phyloP scores from a whole-genome alignment of 345 rosid genomes.

The Cochlearia excelsa region DNA sequence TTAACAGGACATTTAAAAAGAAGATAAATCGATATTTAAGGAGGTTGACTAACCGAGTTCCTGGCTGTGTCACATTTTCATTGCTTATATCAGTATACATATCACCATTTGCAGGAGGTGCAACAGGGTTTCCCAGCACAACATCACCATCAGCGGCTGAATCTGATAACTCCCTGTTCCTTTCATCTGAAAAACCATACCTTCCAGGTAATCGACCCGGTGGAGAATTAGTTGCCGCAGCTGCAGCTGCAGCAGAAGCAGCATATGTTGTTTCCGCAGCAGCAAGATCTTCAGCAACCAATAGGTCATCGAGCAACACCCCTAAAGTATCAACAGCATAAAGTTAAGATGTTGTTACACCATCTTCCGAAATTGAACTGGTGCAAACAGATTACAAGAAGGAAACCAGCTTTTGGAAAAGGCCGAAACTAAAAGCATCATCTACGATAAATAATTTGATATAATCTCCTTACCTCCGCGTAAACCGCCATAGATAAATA shows the following conservation, averaged over 20 bases:
- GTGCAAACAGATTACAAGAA: not conserved
- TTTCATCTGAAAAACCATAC: conserved; percentile 78
- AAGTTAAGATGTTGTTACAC: conserved; percentile 15
- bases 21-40: conserved; percentile 9
- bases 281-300: conserved; percentile 94
- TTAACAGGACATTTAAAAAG: not conserved
- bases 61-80: conserved; percentile 75
- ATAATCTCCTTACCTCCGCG: conserved; percentile 72
- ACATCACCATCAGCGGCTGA: conserved; percentile 66
- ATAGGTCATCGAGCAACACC: conserved; percentile 93
- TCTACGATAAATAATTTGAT: too few species aligned
- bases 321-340: conserved; percentile 48
- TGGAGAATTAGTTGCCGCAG: conserved; percentile 58
- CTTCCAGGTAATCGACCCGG: conserved; percentile 66
- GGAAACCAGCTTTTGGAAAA: conserved; percentile 7
- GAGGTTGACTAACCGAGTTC: conserved; percentile 53
- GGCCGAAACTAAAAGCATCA: not conserved
- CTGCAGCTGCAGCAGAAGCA: conserved; percentile 97
- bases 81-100: conserved; percentile 91
- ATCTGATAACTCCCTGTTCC: conserved; percentile 68
- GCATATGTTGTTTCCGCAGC: conserved; percentile 90
- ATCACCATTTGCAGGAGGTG: conserved; percentile 91
- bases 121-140: conserved; percentile 90
- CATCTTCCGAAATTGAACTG: conserved; percentile 7
- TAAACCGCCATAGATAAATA: conserved; percentile 94